Conservation (phyloP, 345 rosid species). For the Durio zibethinus region DNA sequence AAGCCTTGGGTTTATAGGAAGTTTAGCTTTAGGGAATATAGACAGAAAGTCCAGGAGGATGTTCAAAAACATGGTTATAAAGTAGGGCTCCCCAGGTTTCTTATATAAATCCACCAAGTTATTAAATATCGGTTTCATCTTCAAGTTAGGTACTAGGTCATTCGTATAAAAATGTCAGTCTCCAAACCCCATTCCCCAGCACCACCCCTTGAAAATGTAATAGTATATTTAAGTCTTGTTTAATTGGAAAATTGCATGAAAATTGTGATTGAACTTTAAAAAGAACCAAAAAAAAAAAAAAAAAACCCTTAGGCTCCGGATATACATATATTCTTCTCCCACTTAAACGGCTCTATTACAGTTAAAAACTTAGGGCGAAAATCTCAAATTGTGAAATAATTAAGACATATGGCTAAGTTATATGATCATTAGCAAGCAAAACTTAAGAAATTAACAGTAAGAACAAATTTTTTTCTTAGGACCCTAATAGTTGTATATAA, state of each 20-base stretch:
- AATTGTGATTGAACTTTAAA: not conserved
- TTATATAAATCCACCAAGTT: constrained; percentile 26
- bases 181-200: not conserved
- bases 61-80: constrained; percentile 68
- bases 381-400: no score
- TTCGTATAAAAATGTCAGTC: not conserved
- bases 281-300: no score
- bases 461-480: no score
- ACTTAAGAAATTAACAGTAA: no score
- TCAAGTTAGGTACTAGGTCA: not conserved
- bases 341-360: no score
- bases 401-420: no score
- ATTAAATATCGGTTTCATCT: constrained; percentile 2
- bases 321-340: no score
- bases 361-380: no score
- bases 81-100: constrained; percentile 82
- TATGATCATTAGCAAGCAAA: no score
- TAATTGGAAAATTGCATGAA: not conserved
- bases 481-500: no score
- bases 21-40: constrained; percentile 71
- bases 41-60: constrained; percentile 77
- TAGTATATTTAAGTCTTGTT: not conserved
- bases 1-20: constrained; percentile 50
- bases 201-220: not conserved
- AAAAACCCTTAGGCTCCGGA: no score